Evolutionary conservation across 768 basidiomycete genomes (phyloP).

Genomic region (Flagelloscypha sp.): DNA sequence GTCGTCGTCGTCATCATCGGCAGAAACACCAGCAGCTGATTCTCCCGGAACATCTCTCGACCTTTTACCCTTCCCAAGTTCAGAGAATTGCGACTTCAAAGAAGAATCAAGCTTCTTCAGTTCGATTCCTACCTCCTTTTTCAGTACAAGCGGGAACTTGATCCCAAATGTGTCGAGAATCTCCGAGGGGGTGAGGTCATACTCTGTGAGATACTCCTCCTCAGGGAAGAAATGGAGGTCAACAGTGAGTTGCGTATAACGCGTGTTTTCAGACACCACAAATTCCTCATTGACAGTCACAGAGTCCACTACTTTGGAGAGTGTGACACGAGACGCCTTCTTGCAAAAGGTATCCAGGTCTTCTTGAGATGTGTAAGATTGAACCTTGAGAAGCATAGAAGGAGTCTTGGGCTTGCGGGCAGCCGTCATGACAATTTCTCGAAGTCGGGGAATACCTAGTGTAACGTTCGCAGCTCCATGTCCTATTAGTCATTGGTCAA

Average conservation of each 20-base stretch:
- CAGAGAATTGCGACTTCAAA: slow-evolving; percentile 66
- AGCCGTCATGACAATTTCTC: slow-evolving; percentile 99
- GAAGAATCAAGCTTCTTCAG: slow-evolving; percentile 80
- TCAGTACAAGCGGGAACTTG: slow-evolving; percentile 72
- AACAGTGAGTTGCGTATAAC: slow-evolving; percentile 75
- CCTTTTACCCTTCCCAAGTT: slow-evolving; percentile 76
- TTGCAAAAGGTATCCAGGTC: slow-evolving; percentile 81
- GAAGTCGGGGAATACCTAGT: slow-evolving; percentile 93
- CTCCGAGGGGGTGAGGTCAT: slow-evolving; percentile 64
- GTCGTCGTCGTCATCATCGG: slow-evolving; percentile 39
- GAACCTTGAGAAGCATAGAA: slow-evolving; percentile 84
- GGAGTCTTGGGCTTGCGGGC: slow-evolving; percentile 94
- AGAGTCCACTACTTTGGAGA: slow-evolving; percentile 82
- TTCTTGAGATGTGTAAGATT: slow-evolving; percentile 37
- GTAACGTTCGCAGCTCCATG: slow-evolving; percentile 99
- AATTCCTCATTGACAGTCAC: slow-evolving; percentile 77
- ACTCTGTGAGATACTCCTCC: slow-evolving; percentile 76
- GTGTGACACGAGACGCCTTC: slow-evolving; percentile 71
- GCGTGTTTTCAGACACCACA: slow-evolving; percentile 52
- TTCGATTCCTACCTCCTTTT: slow-evolving; percentile 79
- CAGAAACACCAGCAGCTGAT: too few relatives aligned
- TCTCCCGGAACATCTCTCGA: too few relatives aligned
- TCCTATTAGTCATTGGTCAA: slow-evolving; percentile 38
- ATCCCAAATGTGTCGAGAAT: slow-evolving; percentile 64
- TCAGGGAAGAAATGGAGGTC: slow-evolving; percentile 79